Conservation (phyloP, 768 basidiomycete genomes). For the Galerina marginata region DNA sequence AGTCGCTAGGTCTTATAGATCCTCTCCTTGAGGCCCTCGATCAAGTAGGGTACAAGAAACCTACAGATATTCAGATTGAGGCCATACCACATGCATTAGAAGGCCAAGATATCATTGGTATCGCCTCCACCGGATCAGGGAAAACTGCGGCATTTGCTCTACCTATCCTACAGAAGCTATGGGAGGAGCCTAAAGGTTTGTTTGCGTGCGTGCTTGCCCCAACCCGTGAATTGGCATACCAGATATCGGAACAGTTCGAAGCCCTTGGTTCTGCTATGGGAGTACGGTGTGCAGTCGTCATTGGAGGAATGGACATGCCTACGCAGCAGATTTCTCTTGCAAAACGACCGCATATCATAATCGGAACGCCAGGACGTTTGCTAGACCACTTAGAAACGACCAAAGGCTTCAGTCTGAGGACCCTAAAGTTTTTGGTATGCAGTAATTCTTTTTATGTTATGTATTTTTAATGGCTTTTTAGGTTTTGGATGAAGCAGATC, state of each 20-base stretch:
- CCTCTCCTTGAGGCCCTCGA: constrained; percentile 87
- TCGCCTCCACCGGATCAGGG: constrained; percentile 97
- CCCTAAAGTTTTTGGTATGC: constrained; percentile 86
- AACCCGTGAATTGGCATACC: constrained; percentile 97
- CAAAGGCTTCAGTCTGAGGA: constrained; percentile 91
- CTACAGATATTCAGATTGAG: constrained; percentile 90
- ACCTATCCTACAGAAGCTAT: constrained; percentile 94
- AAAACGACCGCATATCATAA: constrained; percentile 92
- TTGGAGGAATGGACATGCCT: constrained; percentile 95
- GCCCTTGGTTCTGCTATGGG: constrained; percentile 92
- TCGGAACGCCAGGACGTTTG: constrained; percentile 93
- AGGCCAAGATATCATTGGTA: constrained; percentile 95
- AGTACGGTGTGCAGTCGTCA: constrained; percentile 86
- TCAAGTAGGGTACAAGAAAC: constrained; percentile 80
- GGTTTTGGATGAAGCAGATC: constrained; percentile 98
- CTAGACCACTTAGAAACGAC: constrained; percentile 96
- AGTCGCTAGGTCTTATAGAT: constrained; percentile 84
- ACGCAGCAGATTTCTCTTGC: constrained; percentile 90
- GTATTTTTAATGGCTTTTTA: constrained; percentile 31
- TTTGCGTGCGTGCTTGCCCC: constrained; percentile 95
- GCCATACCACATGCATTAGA: constrained; percentile 86
- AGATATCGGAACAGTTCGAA: constrained; percentile 97
- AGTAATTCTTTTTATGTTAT: background rate
- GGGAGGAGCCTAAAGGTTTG: constrained; percentile 92
- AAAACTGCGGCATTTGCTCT: constrained; percentile 98